Evolutionary conservation across 768 basidiomycete genomes (phyloP), one percentile per base, ranked within the genome.

Genomic region (Boletus edulis): DNA sequence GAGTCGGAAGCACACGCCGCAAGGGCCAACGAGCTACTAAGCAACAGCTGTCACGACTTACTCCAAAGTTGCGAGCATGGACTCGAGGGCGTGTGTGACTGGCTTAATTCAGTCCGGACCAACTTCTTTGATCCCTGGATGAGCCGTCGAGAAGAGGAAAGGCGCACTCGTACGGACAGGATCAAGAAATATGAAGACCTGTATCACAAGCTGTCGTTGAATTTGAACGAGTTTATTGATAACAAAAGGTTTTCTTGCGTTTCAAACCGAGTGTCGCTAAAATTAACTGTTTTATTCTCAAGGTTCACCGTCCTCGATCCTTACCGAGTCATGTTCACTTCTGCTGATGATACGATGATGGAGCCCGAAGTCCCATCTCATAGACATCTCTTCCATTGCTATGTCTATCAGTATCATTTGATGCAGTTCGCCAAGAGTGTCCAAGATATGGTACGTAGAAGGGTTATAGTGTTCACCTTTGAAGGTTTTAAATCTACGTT

Each of bases 381-480:
- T 69, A 80, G 83, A 39, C 82, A 84, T 62, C 72, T 91, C 6
- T 91, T 91, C 60, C 75, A 87, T 51, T 87, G 84, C 46, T 90
- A 85, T 61, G 79, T 88, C 32, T 89, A 87, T 64, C 86, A 91
- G 56, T 78, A 73, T 50, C 79, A 80, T 54, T 59, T 76, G 49
- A 73, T 76, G 64, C 69, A 65, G 12, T 76, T 79, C 55, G 63
- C 71, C 4, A 53, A 55, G 12, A 55, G 63, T 9, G 52, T 78
- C 12, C 58, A 67, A 18, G 68, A 68, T 5, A 51, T 73, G 52
- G 78, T 80, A 38, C 24, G 76, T 55, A 31, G 20, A n/a, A 17
- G 15, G 13, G 10, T 45, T 3, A 24, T 2, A 14, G 14, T 35
- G 14, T 20, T 15, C 15, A 11, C 3, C 0, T 34, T 31, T 10